Conservation (phyloP, 2,329 filamentous ascomycete species). For the Penicillium hordei region DNA sequence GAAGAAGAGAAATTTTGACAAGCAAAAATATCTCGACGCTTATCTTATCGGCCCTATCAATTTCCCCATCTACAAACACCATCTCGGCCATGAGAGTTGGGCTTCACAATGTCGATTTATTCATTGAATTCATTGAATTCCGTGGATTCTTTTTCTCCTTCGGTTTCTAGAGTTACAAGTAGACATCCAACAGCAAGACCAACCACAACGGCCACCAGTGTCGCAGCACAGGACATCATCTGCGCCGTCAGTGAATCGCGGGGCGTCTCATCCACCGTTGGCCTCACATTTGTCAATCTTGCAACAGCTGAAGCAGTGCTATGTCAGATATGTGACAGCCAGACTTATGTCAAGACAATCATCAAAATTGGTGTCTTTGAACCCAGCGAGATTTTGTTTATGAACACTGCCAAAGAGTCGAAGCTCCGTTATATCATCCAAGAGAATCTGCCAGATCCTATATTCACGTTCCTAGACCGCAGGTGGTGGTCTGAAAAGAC, state of each 20-base stretch:
- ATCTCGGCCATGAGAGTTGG: background rate
- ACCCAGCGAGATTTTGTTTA: conserved; percentile 76
- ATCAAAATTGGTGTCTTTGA: conserved; percentile 82
- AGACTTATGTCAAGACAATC: conserved; percentile 84
- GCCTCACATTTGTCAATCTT: conserved; percentile 82
- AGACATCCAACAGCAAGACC: conserved; percentile 52
- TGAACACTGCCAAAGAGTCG: conserved; percentile 70
- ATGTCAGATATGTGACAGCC: conserved; percentile 88
- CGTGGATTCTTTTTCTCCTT: conserved; percentile 22
- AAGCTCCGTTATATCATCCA: conserved; percentile 73
- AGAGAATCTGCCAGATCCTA: conserved; percentile 65
- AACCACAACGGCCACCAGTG: conserved; percentile 57
- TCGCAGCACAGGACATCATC: conserved; percentile 69
- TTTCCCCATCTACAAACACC: conserved; percentile 6
- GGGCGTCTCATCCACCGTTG: conserved; percentile 80
- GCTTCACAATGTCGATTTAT: conserved; percentile 15
- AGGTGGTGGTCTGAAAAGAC: conserved; percentile 78
- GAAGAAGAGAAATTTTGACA: conserved; percentile 18
- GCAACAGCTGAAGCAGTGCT: conserved; percentile 80
- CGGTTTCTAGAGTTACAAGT: conserved; percentile 37
- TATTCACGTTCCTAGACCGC: conserved; percentile 67
- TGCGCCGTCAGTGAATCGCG: conserved; percentile 86
- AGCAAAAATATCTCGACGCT: conserved; percentile 12
- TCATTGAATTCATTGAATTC: conserved; percentile 10
- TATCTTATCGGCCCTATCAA: conserved; percentile 25